phyloP scores from a whole-genome alignment of 805 yeast species.

The Spathaspora passalidarum region DNA sequence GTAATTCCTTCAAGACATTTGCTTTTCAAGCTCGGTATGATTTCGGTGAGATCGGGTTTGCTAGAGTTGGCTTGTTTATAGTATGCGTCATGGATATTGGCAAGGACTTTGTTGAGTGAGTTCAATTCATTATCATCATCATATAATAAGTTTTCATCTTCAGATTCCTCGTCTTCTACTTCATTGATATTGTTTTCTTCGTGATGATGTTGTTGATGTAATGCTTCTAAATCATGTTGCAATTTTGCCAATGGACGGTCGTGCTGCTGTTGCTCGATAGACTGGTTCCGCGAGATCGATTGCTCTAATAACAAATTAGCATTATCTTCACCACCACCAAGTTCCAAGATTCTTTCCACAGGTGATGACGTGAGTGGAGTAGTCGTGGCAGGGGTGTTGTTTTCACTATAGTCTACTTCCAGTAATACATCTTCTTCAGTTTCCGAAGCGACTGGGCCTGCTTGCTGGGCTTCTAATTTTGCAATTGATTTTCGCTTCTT shows the following conservation, averaged over 20 bases:
- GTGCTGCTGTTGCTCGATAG: slow-evolving; percentile 74
- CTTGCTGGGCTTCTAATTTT: slow-evolving; percentile 45
- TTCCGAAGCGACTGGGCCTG: slow-evolving; percentile 7
- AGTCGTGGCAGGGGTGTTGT: slow-evolving; percentile 6
- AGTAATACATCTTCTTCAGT: slow-evolving; percentile 8
- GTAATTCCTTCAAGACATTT: slow-evolving; percentile 65
- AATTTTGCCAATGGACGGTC: slow-evolving; percentile 83
- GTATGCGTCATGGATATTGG: slow-evolving; percentile 63
- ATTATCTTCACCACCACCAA: slow-evolving; percentile 50
- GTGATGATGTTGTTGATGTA: slow-evolving; percentile 25
- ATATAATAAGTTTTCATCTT: slow-evolving; percentile 52
- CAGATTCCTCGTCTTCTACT: slow-evolving; percentile 25
- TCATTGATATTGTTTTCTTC: slow-evolving; percentile 15
- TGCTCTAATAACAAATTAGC: slow-evolving; percentile 50
- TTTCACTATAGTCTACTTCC: slow-evolving; percentile 8
- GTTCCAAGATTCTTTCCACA: slow-evolving; percentile 46
- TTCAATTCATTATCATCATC: slow-evolving; percentile 81
- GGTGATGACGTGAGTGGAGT: slow-evolving; percentile 26
- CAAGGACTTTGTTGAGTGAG: slow-evolving; percentile 59
- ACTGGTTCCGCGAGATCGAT: slow-evolving; percentile 61
- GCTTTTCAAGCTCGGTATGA: slow-evolving; percentile 72
- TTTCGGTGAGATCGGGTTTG: slow-evolving; percentile 60
- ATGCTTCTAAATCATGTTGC: slow-evolving; percentile 67
- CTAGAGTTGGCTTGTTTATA: slow-evolving; percentile 37
- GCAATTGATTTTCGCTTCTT: slow-evolving; percentile 58